phyloP scores from a whole-genome alignment of 2,329 filamentous ascomycete genomes.

The Tricladium varicosporioides region DNA sequence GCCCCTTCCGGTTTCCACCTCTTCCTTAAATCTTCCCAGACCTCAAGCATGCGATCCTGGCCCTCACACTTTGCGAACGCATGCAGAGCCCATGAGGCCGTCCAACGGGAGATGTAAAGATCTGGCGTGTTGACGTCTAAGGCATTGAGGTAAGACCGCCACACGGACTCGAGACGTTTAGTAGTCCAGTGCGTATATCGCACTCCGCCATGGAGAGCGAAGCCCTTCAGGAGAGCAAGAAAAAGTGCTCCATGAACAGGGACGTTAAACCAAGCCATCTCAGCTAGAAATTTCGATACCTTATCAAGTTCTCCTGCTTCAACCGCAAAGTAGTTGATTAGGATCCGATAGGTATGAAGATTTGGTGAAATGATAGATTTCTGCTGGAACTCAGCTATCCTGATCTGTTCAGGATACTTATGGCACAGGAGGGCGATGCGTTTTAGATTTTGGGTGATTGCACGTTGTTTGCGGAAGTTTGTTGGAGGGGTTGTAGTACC shows the following conservation, averaged over 20 bases:
- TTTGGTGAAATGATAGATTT: constrained; percentile 69
- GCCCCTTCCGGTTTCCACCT: constrained; percentile 31
- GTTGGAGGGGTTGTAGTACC: constrained; percentile 32
- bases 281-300: constrained; percentile 69
- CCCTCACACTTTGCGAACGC: constrained; percentile 56
- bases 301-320: constrained; percentile 68
- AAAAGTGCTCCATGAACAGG: constrained; percentile 75
- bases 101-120: constrained; percentile 57
- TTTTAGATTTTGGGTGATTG: constrained; percentile 53
- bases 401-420: constrained; percentile 8
- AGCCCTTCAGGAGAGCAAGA: constrained; percentile 78
- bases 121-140: constrained; percentile 44
- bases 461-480: constrained; percentile 34
- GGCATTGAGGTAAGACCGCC: constrained; percentile 60
- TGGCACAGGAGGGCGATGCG: constrained; percentile 50
- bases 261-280: constrained; percentile 72
- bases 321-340: constrained; percentile 72
- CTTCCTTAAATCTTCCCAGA: constrained; percentile 32
- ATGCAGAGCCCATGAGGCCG: constrained; percentile 57
- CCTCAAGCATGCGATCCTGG: constrained; percentile 25
- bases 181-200: constrained; percentile 69
- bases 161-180: constrained; percentile 64
- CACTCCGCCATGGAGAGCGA: constrained; percentile 67
- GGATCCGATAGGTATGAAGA: constrained; percentile 73
- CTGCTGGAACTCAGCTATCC: constrained; percentile 56